Evolutionary conservation across 176 grass and related monocot genomes (phyloP), one percentile per base, ranked within the genome.

Genomic region (Saccharum spontaneum): DNA sequence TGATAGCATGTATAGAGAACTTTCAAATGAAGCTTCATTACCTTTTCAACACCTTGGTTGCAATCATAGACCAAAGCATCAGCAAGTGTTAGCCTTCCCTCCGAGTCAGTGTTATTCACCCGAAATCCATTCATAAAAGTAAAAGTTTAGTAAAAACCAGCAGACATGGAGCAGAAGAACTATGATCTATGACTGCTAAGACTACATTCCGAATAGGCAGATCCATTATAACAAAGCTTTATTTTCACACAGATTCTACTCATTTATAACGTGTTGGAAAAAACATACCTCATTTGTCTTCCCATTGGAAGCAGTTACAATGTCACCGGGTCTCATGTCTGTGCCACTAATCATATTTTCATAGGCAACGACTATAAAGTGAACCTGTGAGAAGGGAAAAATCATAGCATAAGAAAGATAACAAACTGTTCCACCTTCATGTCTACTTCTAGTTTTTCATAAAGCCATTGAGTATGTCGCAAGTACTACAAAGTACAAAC

Each of bases 281-380:
- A n/a, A n/a, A n/a, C n/a, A n/a, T n/a, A n/a, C n/a, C n/a, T 98
- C 97, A 74, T 95, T 98, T 10, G 93, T 98, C 84, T 95, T 98
- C 63, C 97, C 97, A 6, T 98, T 98, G 41, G 97, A 95, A 83
- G 97, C 97, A 82, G 97, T 98, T 55, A 98, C 60, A 71, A 98
- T 98, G 82, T 98, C 97, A 84, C 97, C 97, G 73, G 97, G 97
- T 67, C 97, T 94, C 97, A 98, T 98, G 78, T 91, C 97, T 50
- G 97, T 95, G 80, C 97, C 97, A 84, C 97, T 98, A 80, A 98
- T 98, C 97, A 98, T 95, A 90, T 98, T 98, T 92, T 98, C 97
- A 92, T 93, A 98, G 49, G 97, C 97, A 43, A 93, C 93, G 23
- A 92, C 97, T 73, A 98, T 98, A 86, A 98, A 98, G 87, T 98